phyloP scores from a whole-genome alignment of 768 basidiomycete genomes.

The Favolaschia claudopus region DNA sequence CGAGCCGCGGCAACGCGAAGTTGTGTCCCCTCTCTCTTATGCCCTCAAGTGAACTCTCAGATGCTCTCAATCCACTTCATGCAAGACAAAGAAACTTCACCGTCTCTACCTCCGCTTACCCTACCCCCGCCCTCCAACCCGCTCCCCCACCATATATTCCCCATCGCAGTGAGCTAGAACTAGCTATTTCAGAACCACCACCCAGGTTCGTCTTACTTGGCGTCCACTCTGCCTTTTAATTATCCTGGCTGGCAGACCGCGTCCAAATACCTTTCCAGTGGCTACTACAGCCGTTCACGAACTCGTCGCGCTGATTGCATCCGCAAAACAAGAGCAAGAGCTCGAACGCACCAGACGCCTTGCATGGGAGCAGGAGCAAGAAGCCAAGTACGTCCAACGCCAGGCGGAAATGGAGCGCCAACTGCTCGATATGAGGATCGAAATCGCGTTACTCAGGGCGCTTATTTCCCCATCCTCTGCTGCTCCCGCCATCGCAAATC shows the following conservation, averaged over 20 bases:
- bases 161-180: conserved; percentile 71
- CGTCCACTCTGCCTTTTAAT: neutral
- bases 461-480: conserved; percentile 40
- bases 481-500: conserved; percentile 39
- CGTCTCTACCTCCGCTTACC: conserved; percentile 25
- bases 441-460: conserved; percentile 55
- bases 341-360: conserved; percentile 64
- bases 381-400: conserved; percentile 59
- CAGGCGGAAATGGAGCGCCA: conserved; percentile 68
- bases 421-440: conserved; percentile 61
- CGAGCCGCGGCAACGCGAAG: conserved; percentile 21
- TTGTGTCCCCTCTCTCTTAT: conserved; percentile 41
- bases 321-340: conserved; percentile 66
- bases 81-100: conserved; percentile 49
- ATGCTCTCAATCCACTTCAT: conserved; percentile 78
- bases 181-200: conserved; percentile 58
- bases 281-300: conserved; percentile 62
- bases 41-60: conserved; percentile 78
- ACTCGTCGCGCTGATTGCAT: conserved; percentile 63
- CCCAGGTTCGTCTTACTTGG: conserved; percentile 43
- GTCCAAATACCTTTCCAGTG: conserved; percentile 41
- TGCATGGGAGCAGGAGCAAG: conserved; percentile 77
- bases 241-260: conserved; percentile 21
- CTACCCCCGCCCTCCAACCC: conserved; percentile 35
- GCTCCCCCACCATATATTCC: conserved; percentile 54